These are phyloP conservation scores for Trichomonascaceae sp. DNA, from an alignment of 1,139 yeast species.

Conservation along the genomic window DNA sequence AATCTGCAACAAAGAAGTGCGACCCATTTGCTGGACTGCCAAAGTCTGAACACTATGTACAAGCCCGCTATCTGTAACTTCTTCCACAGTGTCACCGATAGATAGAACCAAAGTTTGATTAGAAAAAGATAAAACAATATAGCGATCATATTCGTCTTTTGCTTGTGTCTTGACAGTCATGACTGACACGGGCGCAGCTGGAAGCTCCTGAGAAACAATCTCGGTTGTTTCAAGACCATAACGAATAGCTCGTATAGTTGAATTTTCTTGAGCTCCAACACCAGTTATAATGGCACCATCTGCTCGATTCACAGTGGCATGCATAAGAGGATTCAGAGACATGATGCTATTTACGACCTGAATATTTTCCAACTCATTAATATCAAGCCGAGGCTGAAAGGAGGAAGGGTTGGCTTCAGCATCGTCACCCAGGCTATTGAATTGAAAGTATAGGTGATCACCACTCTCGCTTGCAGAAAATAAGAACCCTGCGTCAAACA, in stretches of 20 bases:
- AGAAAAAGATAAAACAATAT: constrained; percentile 60
- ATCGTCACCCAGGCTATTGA: constrained; percentile 66
- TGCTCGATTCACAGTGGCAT: constrained; percentile 38
- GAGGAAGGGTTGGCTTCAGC: constrained; percentile 29
- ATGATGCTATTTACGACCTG: constrained; percentile 50
- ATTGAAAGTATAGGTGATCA: constrained; percentile 64
- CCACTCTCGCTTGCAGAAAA: constrained; percentile 61
- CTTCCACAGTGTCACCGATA: constrained; percentile 67
- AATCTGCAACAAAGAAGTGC: constrained; percentile 60
- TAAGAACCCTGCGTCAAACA: constrained; percentile 70
- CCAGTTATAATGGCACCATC: constrained; percentile 32
- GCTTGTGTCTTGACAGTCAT: constrained; percentile 51
- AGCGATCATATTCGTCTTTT: constrained; percentile 50
- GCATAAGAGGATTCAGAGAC: constrained; percentile 54
- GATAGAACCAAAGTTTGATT: constrained; percentile 68
- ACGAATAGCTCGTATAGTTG: constrained; percentile 47
- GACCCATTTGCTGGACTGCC: constrained; percentile 65
- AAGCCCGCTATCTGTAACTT: constrained; percentile 62
- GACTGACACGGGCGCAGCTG: constrained; percentile 53
- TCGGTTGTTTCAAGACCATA: constrained; percentile 58
- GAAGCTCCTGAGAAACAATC: constrained; percentile 67
- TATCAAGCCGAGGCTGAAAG: constrained; percentile 4
- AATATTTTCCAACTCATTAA: constrained; percentile 48
- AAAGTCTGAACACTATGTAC: constrained; percentile 54
- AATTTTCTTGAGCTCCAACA: constrained; percentile 34